Evolutionary conservation across 441 rosid species (phyloP).

Genomic region (Hura crepitans): DNA sequence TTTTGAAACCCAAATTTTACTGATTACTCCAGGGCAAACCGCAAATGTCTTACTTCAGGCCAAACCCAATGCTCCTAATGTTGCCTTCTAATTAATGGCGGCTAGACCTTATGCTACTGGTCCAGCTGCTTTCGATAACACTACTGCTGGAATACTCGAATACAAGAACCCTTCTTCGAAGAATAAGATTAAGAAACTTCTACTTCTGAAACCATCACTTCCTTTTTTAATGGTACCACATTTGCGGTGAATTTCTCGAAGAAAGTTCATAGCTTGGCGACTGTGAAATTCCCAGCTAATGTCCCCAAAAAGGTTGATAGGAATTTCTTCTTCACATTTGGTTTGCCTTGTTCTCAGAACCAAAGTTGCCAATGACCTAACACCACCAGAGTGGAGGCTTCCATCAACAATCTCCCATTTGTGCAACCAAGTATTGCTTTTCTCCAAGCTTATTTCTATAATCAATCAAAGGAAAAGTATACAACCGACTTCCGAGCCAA

Average conservation of each 20-base stretch:
- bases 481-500: constrained; percentile 48
- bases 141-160: constrained; percentile 56
- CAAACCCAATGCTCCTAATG: constrained; percentile 40
- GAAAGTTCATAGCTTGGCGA: constrained; percentile 48
- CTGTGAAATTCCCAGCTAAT: constrained; percentile 45
- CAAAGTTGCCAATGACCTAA: constrained; percentile 44
- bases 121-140: constrained; percentile 51
- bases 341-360: constrained; percentile 50
- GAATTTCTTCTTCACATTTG: constrained; percentile 49
- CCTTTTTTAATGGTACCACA: constrained; percentile 47
- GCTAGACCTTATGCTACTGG: constrained; percentile 68
- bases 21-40: constrained; percentile 68
- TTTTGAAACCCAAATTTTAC: constrained; percentile 40
- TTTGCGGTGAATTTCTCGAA: constrained; percentile 38
- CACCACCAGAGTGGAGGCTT: constrained; percentile 49
- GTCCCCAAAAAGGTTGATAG: constrained; percentile 49
- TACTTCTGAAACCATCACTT: constrained; percentile 41
- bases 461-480: constrained; percentile 39
- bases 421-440: constrained; percentile 43
- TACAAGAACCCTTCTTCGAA: constrained; percentile 30
- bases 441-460: constrained; percentile 45
- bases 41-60: constrained; percentile 57
- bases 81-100: constrained; percentile 48
- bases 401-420: constrained; percentile 57
- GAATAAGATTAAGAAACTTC: constrained; percentile 37